phyloP scores from a whole-genome alignment of 2,329 filamentous ascomycete genomes.

The Neofusicoccum kwambonambiense region DNA sequence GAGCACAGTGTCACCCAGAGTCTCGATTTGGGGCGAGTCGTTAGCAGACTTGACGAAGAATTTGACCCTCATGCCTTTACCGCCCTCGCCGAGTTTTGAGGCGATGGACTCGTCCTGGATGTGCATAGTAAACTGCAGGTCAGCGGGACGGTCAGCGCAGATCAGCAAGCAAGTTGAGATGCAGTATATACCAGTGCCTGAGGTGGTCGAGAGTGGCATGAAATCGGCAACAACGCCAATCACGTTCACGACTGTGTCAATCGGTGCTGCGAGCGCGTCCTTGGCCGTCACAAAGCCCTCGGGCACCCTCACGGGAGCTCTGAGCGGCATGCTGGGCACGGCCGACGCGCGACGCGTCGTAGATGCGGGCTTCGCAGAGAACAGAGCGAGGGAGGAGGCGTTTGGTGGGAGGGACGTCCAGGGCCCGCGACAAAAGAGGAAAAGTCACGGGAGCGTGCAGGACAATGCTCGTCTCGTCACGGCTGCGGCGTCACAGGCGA shows the following conservation, averaged over 20 bases:
- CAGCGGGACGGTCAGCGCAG: not conserved
- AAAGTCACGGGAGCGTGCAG: constrained; percentile 2
- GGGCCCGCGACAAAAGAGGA: not conserved
- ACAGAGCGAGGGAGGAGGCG: not conserved
- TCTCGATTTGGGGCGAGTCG: constrained; percentile 44
- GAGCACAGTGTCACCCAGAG: constrained; percentile 63
- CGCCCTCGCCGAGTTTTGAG: not conserved
- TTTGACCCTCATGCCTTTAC: not conserved
- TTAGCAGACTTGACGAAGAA: not conserved
- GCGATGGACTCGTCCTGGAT: constrained; percentile 25
- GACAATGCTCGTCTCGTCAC: constrained; percentile 5
- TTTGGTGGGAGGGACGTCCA: not conserved
- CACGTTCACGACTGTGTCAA: not conserved
- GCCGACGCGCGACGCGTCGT: not conserved
- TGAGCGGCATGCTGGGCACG: not conserved
- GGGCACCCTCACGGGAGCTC: not conserved
- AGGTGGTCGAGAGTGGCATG: not conserved
- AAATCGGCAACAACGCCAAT: constrained; percentile 10
- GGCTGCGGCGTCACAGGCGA: constrained; percentile 13
- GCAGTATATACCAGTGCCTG: not conserved
- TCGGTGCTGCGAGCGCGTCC: not conserved
- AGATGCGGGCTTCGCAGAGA: not conserved
- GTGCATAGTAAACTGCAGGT: not conserved
- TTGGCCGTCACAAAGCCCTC: not conserved
- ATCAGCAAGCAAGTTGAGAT: no score